These are phyloP conservation scores for Collybia mongolica DNA, from an alignment of 768 basidiomycete genomes.

Conservation along the genomic window DNA sequence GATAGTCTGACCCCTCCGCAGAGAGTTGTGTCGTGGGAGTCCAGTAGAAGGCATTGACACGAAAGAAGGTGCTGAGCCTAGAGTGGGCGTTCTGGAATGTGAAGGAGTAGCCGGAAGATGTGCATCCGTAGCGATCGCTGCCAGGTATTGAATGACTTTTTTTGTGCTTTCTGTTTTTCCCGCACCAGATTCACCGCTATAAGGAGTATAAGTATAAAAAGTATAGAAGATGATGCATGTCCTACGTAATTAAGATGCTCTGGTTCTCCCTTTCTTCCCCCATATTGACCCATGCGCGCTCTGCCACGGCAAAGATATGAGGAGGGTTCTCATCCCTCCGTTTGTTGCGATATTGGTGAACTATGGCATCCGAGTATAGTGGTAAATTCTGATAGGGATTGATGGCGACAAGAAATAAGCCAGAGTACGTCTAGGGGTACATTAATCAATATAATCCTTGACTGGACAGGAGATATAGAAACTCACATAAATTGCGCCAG, in stretches of 20 bases:
- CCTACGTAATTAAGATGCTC: slow-evolving; percentile 96
- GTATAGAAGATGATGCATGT: slow-evolving; percentile 12
- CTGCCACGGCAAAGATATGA: slow-evolving; percentile 96
- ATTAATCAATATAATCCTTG: slow-evolving; percentile 4
- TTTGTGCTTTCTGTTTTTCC: slow-evolving; percentile 99
- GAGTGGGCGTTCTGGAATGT: slow-evolving; percentile 66
- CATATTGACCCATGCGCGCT: slow-evolving; percentile 98
- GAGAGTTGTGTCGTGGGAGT: slow-evolving; percentile 65
- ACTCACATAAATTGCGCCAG: slow-evolving; percentile 89
- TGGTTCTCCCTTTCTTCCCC: slow-evolving; percentile 96
- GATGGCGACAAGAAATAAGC: slow-evolving; percentile 96
- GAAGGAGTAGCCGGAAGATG: slow-evolving; percentile 54
- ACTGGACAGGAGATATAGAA: not conserved
- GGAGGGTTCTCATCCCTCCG: slow-evolving; percentile 92
- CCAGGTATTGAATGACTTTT: slow-evolving; percentile 99
- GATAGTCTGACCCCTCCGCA: slow-evolving; percentile 51
- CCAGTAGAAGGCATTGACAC: slow-evolving; percentile 63
- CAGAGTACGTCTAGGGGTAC: slow-evolving; percentile 77
- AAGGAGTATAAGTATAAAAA: slow-evolving; percentile 8
- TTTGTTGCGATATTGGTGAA: slow-evolving; percentile 88
- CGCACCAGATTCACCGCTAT: slow-evolving; percentile 95
- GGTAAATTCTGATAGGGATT: slow-evolving; percentile 95
- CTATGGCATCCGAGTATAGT: slow-evolving; percentile 84
- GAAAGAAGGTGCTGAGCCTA: slow-evolving; percentile 46
- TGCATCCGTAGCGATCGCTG: slow-evolving; percentile 89